These are phyloP conservation scores for Trypethelium eluteriae DNA, from an alignment of 495 filamentous ascomycete genomes.

Conservation along the genomic window DNA sequence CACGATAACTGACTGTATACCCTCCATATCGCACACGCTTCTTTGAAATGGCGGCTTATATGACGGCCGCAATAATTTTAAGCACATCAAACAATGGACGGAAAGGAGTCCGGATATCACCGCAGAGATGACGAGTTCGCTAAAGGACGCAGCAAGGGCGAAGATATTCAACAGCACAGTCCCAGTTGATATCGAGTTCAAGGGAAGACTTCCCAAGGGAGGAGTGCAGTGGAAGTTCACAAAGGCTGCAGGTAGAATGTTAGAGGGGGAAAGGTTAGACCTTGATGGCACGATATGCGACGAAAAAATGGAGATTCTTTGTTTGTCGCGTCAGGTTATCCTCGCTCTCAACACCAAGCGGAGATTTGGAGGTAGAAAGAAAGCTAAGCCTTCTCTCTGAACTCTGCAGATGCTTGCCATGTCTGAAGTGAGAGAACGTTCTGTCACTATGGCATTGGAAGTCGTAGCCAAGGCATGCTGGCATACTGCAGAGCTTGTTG, in stretches of 20 bases:
- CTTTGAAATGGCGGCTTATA: not conserved
- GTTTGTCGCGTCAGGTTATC: not conserved
- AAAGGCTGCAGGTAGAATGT: not conserved
- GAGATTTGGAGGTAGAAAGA: not conserved
- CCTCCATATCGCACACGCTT: not conserved
- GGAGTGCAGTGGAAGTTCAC: not conserved
- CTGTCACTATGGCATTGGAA: too few species aligned
- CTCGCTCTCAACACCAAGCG: not conserved
- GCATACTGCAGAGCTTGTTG: too few species aligned
- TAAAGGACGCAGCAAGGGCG: not conserved
- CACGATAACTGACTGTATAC: not conserved
- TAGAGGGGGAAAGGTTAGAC: not conserved
- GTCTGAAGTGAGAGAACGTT: too few species aligned
- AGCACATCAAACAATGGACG: not conserved
- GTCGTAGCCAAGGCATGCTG: too few species aligned
- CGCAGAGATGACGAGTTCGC: not conserved
- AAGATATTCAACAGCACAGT: not conserved
- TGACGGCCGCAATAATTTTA: not conserved
- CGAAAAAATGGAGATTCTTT: not conserved
- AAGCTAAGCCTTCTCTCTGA: not conserved
- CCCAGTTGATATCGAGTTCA: not conserved
- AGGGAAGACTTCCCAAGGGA: not conserved
- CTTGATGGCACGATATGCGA: not conserved
- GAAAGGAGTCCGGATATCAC: not conserved
- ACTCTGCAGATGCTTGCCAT: not conserved